Evolutionary conservation across 768 basidiomycete species (phyloP).

Genomic region (Phanerochaete carnosa): DNA sequence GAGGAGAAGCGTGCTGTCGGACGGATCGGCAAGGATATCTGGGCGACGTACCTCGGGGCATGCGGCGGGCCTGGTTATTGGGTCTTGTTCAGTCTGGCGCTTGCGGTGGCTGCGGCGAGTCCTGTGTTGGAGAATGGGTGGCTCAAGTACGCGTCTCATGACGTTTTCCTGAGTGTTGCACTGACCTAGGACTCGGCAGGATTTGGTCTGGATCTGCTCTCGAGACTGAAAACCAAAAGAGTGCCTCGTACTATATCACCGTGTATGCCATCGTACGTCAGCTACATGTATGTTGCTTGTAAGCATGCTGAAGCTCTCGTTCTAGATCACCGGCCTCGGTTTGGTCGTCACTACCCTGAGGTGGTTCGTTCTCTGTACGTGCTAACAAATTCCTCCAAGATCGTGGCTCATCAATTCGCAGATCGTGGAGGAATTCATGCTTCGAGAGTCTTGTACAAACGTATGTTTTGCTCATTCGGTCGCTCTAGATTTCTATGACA

Average conservation of each 20-base stretch:
- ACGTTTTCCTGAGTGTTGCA: not conserved
- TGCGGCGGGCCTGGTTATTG: conserved; percentile 37
- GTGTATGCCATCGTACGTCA: conserved; percentile 64
- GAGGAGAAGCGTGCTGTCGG: conserved; percentile 52
- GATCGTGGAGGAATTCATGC: conserved; percentile 67
- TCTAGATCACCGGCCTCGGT: conserved; percentile 27
- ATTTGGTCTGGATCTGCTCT: conserved; percentile 38
- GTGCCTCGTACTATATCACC: conserved; percentile 54
- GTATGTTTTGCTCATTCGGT: conserved; percentile 28
- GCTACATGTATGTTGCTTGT: not conserved
- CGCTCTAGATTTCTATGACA: not conserved
- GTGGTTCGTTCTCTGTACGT: conserved; percentile 71
- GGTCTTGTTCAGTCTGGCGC: conserved; percentile 32
- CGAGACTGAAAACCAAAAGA: conserved; percentile 15
- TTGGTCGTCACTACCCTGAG: conserved; percentile 56
- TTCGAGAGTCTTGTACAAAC: conserved; percentile 71
- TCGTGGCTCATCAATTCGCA: conserved; percentile 27
- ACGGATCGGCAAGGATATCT: conserved; percentile 41
- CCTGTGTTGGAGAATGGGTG: conserved; percentile 50
- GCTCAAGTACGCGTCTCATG: conserved; percentile 28
- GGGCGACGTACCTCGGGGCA: conserved; percentile 41
- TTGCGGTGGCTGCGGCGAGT: conserved; percentile 36
- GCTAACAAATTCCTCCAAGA: not conserved
- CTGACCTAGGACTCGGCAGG: conserved; percentile 11
- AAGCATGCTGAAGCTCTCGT: not conserved